Percentiles rank a stretch among this genome's conserved stretches.
These are phyloP conservation scores for Iberis pinnata DNA, from an alignment of 345 rosid genomes.

Conservation along the genomic window DNA sequence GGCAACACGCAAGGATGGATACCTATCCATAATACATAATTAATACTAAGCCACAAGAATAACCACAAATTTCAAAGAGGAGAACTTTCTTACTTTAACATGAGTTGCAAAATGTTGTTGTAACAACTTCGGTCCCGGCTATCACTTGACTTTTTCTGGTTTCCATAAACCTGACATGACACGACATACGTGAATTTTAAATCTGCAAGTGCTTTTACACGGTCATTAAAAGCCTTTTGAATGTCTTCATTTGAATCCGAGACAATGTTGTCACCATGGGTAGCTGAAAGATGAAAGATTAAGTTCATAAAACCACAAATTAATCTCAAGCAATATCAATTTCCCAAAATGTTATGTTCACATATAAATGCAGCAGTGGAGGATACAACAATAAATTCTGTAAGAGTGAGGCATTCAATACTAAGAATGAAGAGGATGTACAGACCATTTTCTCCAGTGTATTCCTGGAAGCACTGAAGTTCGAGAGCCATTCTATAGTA, in stretches of 20 bases:
- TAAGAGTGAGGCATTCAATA: constrained; percentile 4
- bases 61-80: constrained; percentile 10
- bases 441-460: constrained; percentile 54
- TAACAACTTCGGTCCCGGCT: constrained; percentile 51
- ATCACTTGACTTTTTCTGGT: constrained; percentile 68
- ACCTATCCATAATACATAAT: constrained; percentile 35
- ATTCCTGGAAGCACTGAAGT: constrained; percentile 70
- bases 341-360: constrained; percentile 7
- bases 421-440: constrained; percentile 23
- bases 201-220: constrained; percentile 66
- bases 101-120: constrained; percentile 71
- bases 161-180: constrained; percentile 90
- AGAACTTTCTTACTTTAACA: constrained; percentile 61
- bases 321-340: constrained; percentile 4
- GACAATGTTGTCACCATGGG: constrained; percentile 29
- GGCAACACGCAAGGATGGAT: constrained; percentile 92
- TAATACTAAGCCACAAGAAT: constrained; percentile 4
- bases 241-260: constrained; percentile 30
- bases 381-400: neutral
- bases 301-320: constrained; percentile 4
- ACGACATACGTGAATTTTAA: constrained; percentile 94
- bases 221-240: constrained; percentile 26
- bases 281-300: constrained; percentile 39
- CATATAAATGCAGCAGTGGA: constrained; percentile 12
- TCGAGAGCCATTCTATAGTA: constrained; percentile 73